Evolutionary conservation across 306 rosid species (phyloP).

Genomic region (Malus domestica): DNA sequence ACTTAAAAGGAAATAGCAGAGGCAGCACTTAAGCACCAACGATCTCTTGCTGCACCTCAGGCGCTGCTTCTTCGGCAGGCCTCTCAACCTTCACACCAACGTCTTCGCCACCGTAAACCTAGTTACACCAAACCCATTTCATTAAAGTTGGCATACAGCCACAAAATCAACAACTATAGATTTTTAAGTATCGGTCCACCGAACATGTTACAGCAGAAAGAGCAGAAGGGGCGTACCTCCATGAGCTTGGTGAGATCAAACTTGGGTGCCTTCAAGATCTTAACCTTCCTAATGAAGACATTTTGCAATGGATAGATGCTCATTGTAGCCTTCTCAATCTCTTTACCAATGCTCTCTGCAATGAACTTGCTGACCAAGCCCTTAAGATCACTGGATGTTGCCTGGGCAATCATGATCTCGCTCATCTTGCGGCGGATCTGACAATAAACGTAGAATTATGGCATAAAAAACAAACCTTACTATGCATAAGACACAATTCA

Average conservation of each 20-base stretch:
- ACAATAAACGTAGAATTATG: not conserved
- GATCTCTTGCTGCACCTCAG: conserved; percentile 50
- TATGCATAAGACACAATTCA: not conserved
- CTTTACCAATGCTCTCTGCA: conserved; percentile 86
- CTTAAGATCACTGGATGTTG: conserved; percentile 79
- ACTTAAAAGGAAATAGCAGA: not conserved
- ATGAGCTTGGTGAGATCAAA: conserved; percentile 87
- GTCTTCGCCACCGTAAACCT: conserved; percentile 95
- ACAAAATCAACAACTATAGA: not conserved
- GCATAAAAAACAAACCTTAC: not conserved
- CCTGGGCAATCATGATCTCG: conserved; percentile 75
- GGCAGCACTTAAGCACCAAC: conserved; percentile 55
- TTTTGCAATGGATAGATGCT: conserved; percentile 81
- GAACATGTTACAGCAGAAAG: not conserved
- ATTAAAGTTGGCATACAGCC: not conserved
- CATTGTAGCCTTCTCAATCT: conserved; percentile 74
- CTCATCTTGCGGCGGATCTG: conserved; percentile 95
- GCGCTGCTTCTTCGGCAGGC: conserved; percentile 59
- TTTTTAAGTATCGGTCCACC: not conserved
- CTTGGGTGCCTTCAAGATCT: conserved; percentile 92
- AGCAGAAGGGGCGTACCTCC: conserved; percentile 43
- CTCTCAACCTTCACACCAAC: conserved; percentile 80
- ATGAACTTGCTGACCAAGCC: conserved; percentile 83
- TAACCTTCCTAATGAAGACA: conserved; percentile 79
- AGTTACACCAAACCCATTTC: not conserved